A percentile compares a stretch with the other conserved stretches of the same genome.
Conservation (phyloP, 164 flowering plant genomes). For the Magnolia sinica region DNA sequence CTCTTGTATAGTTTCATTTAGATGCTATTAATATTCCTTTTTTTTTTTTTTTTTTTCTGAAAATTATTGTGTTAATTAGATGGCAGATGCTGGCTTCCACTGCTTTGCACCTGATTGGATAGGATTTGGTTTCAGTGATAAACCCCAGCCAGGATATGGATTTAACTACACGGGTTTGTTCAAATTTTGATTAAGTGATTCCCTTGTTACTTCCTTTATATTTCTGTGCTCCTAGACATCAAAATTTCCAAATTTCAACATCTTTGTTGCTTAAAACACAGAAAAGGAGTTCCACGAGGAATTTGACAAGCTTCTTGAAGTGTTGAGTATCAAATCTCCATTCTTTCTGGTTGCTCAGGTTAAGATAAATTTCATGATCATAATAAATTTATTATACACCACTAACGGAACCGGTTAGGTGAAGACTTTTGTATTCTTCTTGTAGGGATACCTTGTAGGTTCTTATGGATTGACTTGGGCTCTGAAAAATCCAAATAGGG, state of each 20-base stretch:
- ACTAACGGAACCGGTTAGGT: neutral
- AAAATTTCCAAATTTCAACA: conserved; percentile 7
- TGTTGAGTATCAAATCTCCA: conserved; percentile 60
- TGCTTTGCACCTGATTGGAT: conserved; percentile 99
- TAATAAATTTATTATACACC: neutral
- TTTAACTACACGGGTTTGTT: conserved; percentile 79
- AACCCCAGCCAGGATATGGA: conserved; percentile 93
- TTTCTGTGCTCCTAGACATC: no score
- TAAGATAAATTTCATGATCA: conserved; percentile 13
- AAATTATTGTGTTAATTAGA: conserved; percentile 29
- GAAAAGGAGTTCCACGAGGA: conserved; percentile 89
- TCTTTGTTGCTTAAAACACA: conserved; percentile 28
- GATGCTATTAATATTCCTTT: neutral
- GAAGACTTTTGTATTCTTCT: neutral
- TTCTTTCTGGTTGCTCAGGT: conserved; percentile 88
- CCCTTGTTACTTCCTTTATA: no score
- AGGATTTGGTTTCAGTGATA: conserved; percentile 98
- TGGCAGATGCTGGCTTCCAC: conserved; percentile 92
- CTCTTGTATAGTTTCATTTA: neutral
- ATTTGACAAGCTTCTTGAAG: conserved; percentile 67
- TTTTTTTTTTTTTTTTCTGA: neutral
- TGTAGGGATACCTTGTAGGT: conserved; percentile 94
- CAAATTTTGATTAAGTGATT: neutral
- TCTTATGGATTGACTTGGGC: conserved; percentile 99
- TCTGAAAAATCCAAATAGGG: conserved; percentile 68